Percentiles rank a stretch among this genome's conserved stretches.
Conservation (phyloP, 1,284 basidiomycete species). For the Pseudomicrostroma phylloplanum region DNA sequence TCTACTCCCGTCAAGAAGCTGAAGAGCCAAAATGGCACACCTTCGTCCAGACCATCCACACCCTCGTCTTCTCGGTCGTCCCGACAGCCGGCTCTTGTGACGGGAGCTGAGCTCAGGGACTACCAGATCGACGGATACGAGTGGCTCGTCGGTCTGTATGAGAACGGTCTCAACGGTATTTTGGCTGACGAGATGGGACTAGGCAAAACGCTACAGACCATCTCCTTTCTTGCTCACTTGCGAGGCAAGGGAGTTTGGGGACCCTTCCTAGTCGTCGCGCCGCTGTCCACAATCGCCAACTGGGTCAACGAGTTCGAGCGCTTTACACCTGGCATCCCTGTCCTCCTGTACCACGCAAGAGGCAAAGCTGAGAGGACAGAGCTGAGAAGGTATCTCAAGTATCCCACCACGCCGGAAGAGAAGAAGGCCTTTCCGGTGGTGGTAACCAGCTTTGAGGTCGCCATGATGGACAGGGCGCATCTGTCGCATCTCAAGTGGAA, state of each 20-base stretch:
- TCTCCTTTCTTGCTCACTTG: slow-evolving; percentile 82
- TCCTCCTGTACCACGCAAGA: slow-evolving; percentile 81
- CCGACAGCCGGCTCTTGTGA: slow-evolving; percentile 69
- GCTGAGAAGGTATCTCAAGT: slow-evolving; percentile 51
- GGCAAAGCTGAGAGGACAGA: slow-evolving; percentile 70
- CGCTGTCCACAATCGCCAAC: slow-evolving; percentile 83
- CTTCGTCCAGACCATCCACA: slow-evolving; percentile 53
- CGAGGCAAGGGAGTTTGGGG: slow-evolving; percentile 67
- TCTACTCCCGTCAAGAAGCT: slow-evolving; percentile 24
- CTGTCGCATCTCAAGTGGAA: slow-evolving; percentile 54
- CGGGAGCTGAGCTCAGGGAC: slow-evolving; percentile 74
- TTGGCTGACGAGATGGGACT: slow-evolving; percentile 88
- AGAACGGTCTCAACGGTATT: slow-evolving; percentile 91
- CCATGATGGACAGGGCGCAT: slow-evolving; percentile 57
- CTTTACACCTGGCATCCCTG: slow-evolving; percentile 64
- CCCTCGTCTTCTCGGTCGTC: slow-evolving; percentile 54
- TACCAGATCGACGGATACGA: slow-evolving; percentile 93
- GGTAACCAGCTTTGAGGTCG: slow-evolving; percentile 86
- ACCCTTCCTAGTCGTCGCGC: slow-evolving; percentile 84
- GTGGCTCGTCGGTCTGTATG: slow-evolving; percentile 89
- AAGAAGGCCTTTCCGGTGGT: slow-evolving; percentile 56
- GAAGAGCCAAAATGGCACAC: slow-evolving; percentile 50
- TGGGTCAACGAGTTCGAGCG: slow-evolving; percentile 84
- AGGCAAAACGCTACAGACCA: slow-evolving; percentile 67
- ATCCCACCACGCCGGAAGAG: slow-evolving; percentile 20